Evolutionary conservation across 257 asterid genomes (phyloP), one percentile per base, ranked within the genome.

Genomic region (Catharanthus roseus): DNA sequence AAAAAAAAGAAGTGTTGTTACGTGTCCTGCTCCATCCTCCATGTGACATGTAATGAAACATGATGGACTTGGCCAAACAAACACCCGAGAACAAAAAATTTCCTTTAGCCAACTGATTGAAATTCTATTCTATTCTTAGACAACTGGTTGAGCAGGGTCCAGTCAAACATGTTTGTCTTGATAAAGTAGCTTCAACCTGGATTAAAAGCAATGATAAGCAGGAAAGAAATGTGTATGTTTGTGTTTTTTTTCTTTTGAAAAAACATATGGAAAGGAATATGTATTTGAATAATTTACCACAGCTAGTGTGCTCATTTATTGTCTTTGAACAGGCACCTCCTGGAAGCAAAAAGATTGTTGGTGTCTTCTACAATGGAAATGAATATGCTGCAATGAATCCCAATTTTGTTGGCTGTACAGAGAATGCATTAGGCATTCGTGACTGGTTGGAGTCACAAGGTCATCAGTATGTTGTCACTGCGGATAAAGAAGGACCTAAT

Each of bases 311-410:
- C 51, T 69, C 74, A 2, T 49, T 38, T 2, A 51, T n/a, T 72
- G 8, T 58, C 28, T 34, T 49, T 36, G 34, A 39, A 41, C 77
- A 95, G 97, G 97, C 97, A 75, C 82, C 96, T 41, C 83, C 93
- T 13, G 99, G 95, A 19, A 87, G 91, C 88, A 91, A 95, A 87
- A 95, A 95, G 86, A 95, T 95, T 6, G 99, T 95, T 69, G 98
- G 97, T 6, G 98, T 95, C 45, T 89, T 91, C 84, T 95, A 95
- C 87, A 86, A 85, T 42, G 97, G 89, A 69, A 86, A 91, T 21
- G 95, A 91, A 76, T 95, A 91, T 63, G 99, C 97, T 65, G 74
- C 95, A 8, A 79, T 80, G 93, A 95, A 95, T 65, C 99, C 99
- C 73, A 82, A 95, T 67, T 95, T 95, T 68, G 44, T 91, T 41